Percentiles rank a stretch among this genome's conserved stretches.
Conservation (phyloP, 202 grass and related monocot genomes). For the Tripidium arundinaceum region DNA sequence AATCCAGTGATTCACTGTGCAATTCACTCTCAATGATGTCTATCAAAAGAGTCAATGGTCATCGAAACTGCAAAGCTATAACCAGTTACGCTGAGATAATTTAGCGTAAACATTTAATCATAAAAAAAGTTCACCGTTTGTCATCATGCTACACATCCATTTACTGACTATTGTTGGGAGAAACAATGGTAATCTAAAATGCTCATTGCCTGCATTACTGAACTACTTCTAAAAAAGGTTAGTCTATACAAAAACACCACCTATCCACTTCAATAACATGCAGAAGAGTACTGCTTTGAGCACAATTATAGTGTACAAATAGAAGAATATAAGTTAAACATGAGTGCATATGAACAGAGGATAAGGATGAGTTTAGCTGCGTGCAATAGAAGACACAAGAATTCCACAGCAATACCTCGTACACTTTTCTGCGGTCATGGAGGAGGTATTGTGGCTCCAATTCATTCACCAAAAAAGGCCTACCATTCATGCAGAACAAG, state of each 20-base stretch:
- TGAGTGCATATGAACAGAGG: slow-evolving; percentile 10
- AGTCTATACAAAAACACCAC: slow-evolving; percentile 6
- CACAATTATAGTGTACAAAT: slow-evolving; percentile 15
- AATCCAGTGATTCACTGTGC: not conserved
- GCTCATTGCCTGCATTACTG: not conserved
- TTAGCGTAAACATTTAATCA: not conserved
- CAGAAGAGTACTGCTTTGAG: slow-evolving; percentile 13
- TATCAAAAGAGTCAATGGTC: not conserved
- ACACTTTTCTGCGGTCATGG: slow-evolving; percentile 97
- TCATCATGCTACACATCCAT: not conserved
- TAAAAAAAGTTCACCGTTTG: not conserved
- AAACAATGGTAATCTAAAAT: slow-evolving; percentile 15
- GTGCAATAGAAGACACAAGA: slow-evolving; percentile 30
- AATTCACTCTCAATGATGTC: not conserved
- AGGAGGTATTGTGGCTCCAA: slow-evolving; percentile 86
- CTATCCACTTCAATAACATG: slow-evolving; percentile 15
- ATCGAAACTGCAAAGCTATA: slow-evolving; percentile 7
- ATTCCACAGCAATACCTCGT: slow-evolving; percentile 63
- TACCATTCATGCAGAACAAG: slow-evolving; percentile 37
- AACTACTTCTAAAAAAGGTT: slow-evolving; percentile 8
- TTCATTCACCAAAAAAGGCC: slow-evolving; percentile 98
- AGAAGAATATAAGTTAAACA: slow-evolving; percentile 23
- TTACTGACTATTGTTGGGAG: not conserved
- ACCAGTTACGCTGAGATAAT: not conserved
- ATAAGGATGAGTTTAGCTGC: slow-evolving; percentile 9